These are phyloP conservation scores for Claviceps fusiformis DNA, from an alignment of 2,329 filamentous ascomycete genomes.

Conservation along the genomic window DNA sequence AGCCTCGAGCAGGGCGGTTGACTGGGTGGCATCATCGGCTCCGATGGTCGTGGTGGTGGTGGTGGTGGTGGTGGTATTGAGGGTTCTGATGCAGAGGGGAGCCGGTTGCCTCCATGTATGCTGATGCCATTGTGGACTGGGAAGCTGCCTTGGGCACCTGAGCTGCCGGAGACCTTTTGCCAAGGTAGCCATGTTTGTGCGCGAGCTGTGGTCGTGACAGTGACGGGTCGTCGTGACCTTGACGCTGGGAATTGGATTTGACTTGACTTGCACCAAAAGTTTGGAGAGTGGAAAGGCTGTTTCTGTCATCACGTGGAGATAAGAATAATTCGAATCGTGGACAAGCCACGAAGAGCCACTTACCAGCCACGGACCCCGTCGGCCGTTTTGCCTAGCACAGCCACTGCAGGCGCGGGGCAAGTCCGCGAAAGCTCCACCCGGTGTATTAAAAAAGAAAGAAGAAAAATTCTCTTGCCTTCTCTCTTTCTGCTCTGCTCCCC, in stretches of 20 bases:
- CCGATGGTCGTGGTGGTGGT: conserved; percentile 10
- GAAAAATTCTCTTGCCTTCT: conserved; percentile 17
- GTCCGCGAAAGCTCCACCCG: conserved; percentile 12
- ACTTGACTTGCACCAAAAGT: neutral
- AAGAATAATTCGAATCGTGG: conserved; percentile 3
- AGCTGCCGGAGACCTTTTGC: conserved; percentile 22
- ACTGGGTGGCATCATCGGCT: conserved; percentile 6
- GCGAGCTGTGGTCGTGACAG: neutral
- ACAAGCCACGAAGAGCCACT: neutral
- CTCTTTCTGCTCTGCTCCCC: conserved; percentile 9
- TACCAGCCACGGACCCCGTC: conserved; percentile 7
- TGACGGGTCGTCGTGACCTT: neutral
- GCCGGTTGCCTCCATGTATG: conserved; percentile 11
- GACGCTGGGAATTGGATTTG: neutral
- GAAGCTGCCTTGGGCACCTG: conserved; percentile 19
- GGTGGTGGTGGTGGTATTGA: conserved; percentile 10
- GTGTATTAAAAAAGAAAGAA: neutral
- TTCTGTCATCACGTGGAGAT: conserved; percentile 11
- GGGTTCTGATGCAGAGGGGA: conserved; percentile 15
- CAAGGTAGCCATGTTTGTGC: conserved; percentile 19
- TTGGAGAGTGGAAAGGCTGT: neutral
- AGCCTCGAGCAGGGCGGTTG: conserved; percentile 10
- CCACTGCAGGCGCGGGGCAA: conserved; percentile 19
- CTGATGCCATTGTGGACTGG: conserved; percentile 17
- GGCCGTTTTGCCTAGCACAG: conserved; percentile 6